Percentiles rank a stretch among this genome's conserved stretches.
These are phyloP conservation scores for Microsporum ferrugineum DNA, from an alignment of 2,329 filamentous ascomycete species.

Conservation along the genomic window DNA sequence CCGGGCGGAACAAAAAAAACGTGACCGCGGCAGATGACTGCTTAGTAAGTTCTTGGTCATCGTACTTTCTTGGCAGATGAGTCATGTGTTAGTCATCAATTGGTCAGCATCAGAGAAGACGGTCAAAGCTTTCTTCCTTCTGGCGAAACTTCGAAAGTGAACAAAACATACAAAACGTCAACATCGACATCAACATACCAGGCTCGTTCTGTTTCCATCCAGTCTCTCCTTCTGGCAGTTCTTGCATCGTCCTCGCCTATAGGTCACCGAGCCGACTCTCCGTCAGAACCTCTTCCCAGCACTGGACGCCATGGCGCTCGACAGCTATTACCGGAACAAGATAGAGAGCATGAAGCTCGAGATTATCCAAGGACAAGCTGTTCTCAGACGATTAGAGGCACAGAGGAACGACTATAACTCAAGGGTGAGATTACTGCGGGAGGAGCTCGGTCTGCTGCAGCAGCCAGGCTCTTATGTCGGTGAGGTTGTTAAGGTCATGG, in stretches of 20 bases:
- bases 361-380: conserved; percentile 97
- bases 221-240: not conserved
- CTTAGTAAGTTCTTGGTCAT: not conserved
- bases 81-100: not conserved
- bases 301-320: conserved; percentile 72
- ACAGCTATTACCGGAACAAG: conserved; percentile 99
- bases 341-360: conserved; percentile 99
- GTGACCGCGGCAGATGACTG: not conserved
- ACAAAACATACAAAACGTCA: not conserved
- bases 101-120: not conserved
- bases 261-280: not conserved
- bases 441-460: conserved; percentile 90
- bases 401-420: conserved; percentile 99
- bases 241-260: not conserved
- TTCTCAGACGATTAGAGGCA: conserved; percentile 85
- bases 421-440: conserved; percentile 80
- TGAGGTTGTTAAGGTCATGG: conserved; percentile 99
- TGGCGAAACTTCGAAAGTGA: not conserved
- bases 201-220: not conserved
- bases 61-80: not conserved
- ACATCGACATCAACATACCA: not conserved
- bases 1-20: not conserved
- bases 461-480: conserved; percentile 97
- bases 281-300: conserved; percentile 12
- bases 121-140: not conserved